Conservation (phyloP, 2,329 filamentous ascomycete genomes). For the Sporothrix brasiliensis region DNA sequence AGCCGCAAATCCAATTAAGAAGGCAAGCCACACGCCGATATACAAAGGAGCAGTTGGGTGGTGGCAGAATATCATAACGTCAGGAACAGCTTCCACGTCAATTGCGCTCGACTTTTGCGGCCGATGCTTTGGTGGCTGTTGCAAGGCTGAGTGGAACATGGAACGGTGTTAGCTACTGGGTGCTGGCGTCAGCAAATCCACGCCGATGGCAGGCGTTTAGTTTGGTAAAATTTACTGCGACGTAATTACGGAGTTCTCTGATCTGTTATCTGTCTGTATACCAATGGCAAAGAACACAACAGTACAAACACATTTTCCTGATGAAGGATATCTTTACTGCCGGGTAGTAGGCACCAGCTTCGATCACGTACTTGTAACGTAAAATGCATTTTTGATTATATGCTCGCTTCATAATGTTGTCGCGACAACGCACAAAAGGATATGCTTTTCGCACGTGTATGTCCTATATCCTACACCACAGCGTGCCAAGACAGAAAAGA, state of each 20-base stretch:
- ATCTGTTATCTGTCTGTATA: too few species aligned
- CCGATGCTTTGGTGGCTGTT: background rate
- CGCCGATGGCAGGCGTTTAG: background rate
- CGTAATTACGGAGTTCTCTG: too few species aligned
- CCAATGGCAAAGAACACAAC: background rate
- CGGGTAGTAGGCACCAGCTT: too few species aligned
- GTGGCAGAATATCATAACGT: background rate
- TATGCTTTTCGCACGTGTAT: slow-evolving; percentile 21
- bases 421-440: slow-evolving; percentile 3
- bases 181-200: slow-evolving; percentile 25
- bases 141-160: slow-evolving; percentile 19
- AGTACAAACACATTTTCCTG: background rate
- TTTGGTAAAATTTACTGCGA: too few species aligned
- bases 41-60: background rate
- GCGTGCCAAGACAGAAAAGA: background rate
- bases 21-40: slow-evolving; percentile 11
- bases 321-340: background rate
- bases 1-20: background rate
- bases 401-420: slow-evolving; percentile 25
- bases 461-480: slow-evolving; percentile 28
- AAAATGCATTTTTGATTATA: slow-evolving; percentile 11
- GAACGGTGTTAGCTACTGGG: background rate
- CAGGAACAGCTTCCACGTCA: background rate
- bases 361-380: background rate
- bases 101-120: background rate